Conservation (phyloP, 2,329 filamentous ascomycete species). For the Paraphaeosphaeria minitans region DNA sequence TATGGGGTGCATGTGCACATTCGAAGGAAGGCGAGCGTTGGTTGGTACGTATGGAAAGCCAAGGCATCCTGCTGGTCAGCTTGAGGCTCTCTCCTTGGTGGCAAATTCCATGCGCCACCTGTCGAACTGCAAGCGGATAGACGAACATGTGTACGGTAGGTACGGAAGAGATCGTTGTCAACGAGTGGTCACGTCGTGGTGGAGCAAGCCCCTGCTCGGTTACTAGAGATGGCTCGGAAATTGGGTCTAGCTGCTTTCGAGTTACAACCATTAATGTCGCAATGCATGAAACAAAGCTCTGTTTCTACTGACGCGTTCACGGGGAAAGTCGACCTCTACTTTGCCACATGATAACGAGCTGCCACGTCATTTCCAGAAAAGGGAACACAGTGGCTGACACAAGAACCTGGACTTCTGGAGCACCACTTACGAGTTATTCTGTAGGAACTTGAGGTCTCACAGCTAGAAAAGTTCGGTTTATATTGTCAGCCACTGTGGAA, state of each 20-base stretch:
- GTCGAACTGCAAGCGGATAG: neutral
- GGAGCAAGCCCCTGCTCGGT: neutral
- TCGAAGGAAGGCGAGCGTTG: neutral
- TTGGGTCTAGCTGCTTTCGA: neutral
- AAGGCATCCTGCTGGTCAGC: neutral
- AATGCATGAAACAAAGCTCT: neutral
- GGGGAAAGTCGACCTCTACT: no score
- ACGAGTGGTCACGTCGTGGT: neutral
- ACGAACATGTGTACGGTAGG: neutral
- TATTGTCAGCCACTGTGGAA: no score
- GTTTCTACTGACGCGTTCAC: neutral
- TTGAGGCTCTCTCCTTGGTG: constrained; percentile 1
- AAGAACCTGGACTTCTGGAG: no score
- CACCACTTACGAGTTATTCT: no score
- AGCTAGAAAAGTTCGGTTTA: no score
- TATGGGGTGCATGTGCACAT: neutral
- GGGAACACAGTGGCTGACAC: no score
- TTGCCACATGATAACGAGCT: no score
- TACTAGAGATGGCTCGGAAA: neutral
- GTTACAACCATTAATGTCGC: neutral
- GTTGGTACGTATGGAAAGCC: neutral
- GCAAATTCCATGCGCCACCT: neutral
- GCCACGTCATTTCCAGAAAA: no score
- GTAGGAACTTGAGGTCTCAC: no score
- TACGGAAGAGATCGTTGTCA: neutral